Percentiles rank a stretch among this genome's conserved stretches.
These are phyloP conservation scores for Hamamelis virginiana DNA, from an alignment of 164 flowering plant species.

Conservation along the genomic window DNA sequence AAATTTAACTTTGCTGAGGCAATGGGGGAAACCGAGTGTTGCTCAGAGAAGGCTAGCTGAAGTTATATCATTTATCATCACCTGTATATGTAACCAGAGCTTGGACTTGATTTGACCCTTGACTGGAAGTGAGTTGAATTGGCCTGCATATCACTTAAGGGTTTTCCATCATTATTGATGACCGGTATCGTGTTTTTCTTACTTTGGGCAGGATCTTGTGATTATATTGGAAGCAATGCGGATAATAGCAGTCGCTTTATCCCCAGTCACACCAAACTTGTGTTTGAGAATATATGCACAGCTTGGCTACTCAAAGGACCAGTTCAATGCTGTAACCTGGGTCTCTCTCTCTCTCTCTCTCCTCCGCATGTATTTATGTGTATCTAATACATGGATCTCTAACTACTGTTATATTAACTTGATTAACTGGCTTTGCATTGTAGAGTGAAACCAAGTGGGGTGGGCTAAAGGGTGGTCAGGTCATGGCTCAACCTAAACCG, in stretches of 20 bases:
- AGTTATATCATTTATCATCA: too few relatives aligned
- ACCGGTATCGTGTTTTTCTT: background rate
- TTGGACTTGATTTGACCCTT: too few relatives aligned
- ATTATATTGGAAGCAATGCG: slow-evolving; percentile 86
- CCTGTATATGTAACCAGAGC: background rate
- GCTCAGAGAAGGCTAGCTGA: too few relatives aligned
- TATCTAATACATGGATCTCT: background rate
- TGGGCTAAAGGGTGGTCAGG: slow-evolving; percentile 81
- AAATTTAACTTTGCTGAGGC: too few relatives aligned
- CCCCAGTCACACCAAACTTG: slow-evolving; percentile 75
- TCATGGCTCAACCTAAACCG: slow-evolving; percentile 80
- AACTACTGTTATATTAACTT: background rate
- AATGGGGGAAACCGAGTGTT: too few relatives aligned
- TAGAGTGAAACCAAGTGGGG: slow-evolving; percentile 90
- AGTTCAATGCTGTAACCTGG: slow-evolving; percentile 67
- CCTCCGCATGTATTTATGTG: background rate
- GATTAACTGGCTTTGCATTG: slow-evolving; percentile 16
- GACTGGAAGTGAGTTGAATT: too few relatives aligned
- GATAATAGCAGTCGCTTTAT: slow-evolving; percentile 77
- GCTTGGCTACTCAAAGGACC: slow-evolving; percentile 79
- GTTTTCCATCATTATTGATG: background rate
- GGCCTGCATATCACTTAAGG: background rate
- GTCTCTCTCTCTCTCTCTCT: slow-evolving; percentile 48
- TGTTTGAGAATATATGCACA: slow-evolving; percentile 72
- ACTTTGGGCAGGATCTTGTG: slow-evolving; percentile 70